Evolutionary conservation across 2,329 filamentous ascomycete species (phyloP), one percentile per base, ranked within the genome.

Genomic region (Ceratocystis cubensis): DNA sequence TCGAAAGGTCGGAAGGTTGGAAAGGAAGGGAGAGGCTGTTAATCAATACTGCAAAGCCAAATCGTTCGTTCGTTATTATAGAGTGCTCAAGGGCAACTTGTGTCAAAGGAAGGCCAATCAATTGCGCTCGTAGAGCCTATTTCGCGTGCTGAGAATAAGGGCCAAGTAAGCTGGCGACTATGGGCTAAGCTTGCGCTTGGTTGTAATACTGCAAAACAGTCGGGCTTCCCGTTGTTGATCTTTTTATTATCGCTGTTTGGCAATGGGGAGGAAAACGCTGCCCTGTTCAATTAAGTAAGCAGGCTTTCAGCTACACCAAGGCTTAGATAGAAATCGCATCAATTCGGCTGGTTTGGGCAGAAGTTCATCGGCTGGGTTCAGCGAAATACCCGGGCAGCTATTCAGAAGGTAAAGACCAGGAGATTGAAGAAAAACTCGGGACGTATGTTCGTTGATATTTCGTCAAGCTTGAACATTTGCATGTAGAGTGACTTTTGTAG

Each of bases 271-370:
- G 7, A 10, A 53, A 53, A 25, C 8, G 22, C 22, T 53, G 48
- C 48, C 48, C 25, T 22, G 48, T 28, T 53, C 6, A 28, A 59
- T 59, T 37, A 59, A 59, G 56, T 33, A 59, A 59, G 56, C 56
- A 20, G 30, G 15, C 33, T 37, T 59, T 59, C 56, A 59, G 56
- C 28, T 59, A n/a, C 28, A 17, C 22, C 53, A 28, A 57, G 15
- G 53, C 37, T 15, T 41, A 1, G 5, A 41, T 41, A 4, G 37
- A 41, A 41, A 41, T 41, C 37, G 37, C 37, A 41, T 41, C 37
- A 41, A 41, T 41, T 15, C 37, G 37, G 13, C 13, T 41, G 13
- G 37, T 13, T 41, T 41, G 37, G 10, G 13, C 13, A 41, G 37
- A 15, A 15, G 37, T 41, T 15, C 37, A 41, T 41, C 37, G 10